These are phyloP conservation scores for Trichoderma endophyticum DNA, from an alignment of 2,329 filamentous ascomycete genomes.

Conservation along the genomic window DNA sequence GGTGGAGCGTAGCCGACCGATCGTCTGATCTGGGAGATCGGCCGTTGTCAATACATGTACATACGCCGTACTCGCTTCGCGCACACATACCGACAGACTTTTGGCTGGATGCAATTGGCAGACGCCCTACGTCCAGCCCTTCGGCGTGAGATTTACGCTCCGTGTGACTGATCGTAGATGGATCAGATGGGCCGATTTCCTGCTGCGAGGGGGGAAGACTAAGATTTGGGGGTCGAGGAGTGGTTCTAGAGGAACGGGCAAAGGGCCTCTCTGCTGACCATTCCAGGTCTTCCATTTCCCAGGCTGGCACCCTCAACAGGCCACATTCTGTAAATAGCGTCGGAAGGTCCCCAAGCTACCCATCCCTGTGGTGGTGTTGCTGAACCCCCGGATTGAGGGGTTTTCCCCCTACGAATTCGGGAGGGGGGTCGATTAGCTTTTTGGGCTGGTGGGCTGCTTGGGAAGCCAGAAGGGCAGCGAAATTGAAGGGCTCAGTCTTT, in stretches of 20 bases:
- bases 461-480: neutral
- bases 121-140: neutral
- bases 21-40: conserved; percentile 19
- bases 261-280: conserved; percentile 8
- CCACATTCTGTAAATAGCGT: neutral
- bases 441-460: neutral
- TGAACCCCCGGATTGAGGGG: neutral
- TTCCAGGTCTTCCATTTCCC: neutral
- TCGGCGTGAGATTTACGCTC: conserved; percentile 13
- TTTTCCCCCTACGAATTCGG: neutral
- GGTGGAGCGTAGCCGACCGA: conserved; percentile 17
- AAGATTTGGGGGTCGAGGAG: conserved; percentile 2
- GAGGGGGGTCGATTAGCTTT: neutral
- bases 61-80: neutral
- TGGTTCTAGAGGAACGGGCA: neutral
- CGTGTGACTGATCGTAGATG: conserved; percentile 17
- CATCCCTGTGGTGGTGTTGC: neutral
- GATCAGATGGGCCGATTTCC: conserved; percentile 19
- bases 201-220: conserved; percentile 1
- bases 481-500: neutral
- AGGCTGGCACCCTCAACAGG: neutral
- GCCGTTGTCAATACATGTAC: conserved; percentile 3
- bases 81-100: neutral
- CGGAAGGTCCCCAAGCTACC: neutral
- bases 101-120: too few species aligned